phyloP scores from a whole-genome alignment of 345 rosid genomes.

The Viola odorata region DNA sequence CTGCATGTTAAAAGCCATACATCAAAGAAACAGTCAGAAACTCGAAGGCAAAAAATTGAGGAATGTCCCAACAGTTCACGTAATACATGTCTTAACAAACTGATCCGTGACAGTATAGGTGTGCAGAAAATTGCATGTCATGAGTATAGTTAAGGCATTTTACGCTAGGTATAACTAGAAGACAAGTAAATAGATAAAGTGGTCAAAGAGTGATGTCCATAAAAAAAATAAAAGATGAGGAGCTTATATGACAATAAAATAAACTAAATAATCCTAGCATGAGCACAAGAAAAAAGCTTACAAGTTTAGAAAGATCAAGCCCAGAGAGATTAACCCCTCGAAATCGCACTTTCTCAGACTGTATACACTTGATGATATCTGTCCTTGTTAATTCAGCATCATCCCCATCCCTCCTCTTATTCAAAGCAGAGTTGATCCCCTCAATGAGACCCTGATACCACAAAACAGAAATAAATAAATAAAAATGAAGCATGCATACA shows the following conservation, averaged over 20 bases:
- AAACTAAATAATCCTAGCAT: slow-evolving; percentile 9
- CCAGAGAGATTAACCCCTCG: slow-evolving; percentile 88
- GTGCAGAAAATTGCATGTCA: background rate
- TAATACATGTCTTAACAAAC: background rate
- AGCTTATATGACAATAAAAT: background rate
- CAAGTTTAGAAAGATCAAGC: slow-evolving; percentile 91
- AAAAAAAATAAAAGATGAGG: background rate
- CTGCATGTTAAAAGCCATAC: slow-evolving; percentile 33
- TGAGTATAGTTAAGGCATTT: background rate
- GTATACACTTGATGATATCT: slow-evolving; percentile 88
- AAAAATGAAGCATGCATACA: too few relatives aligned
- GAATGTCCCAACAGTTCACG: background rate
- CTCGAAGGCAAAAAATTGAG: background rate
- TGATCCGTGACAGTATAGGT: background rate
- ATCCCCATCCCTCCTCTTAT: slow-evolving; percentile 49
- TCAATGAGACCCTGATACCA: slow-evolving; percentile 63
- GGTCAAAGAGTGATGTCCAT: background rate
- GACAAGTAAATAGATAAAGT: background rate
- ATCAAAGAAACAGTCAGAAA: background rate
- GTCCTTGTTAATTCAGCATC: slow-evolving; percentile 67
- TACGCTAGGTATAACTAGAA: background rate
- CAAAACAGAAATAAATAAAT: background rate
- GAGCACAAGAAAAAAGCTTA: slow-evolving; percentile 23
- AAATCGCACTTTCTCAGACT: slow-evolving; percentile 65
- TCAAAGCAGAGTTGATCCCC: slow-evolving; percentile 34